Base-by-base conservation (phyloP, 441 rosid species). In the Erysimum cheiri region DNA sequence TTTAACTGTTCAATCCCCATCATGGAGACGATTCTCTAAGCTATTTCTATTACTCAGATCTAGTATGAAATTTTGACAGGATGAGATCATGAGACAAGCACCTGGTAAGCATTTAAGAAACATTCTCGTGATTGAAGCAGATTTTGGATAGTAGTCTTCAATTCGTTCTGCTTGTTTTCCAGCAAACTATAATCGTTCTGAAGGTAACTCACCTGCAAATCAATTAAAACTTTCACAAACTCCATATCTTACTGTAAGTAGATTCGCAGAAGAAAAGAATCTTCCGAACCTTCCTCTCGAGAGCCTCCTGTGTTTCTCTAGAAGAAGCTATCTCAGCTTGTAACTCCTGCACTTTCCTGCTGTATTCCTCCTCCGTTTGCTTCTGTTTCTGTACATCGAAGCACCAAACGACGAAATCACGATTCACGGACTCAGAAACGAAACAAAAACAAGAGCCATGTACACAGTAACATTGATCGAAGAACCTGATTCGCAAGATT, bases 21-120 rank as follows among this genome's bases (percentile, higher is more conserved):
- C 31, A 47, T 4, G 52, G n/a, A 47, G 39, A 47, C 46, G 60
- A 41, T 40, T 35, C 28, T 50, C 68, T 11, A 67, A 60, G 50
- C 5, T 60, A 58, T 32, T 6, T 43, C n/a, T 53, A 24, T 31
- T 8, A 60, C 50, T 26, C 31, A 29, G 33, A 22, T 2, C 11
- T 53, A 17, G 54, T 32, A 8, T 32, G 29, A 14, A 10, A 4
- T 14, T 44, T 28, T 49, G 49, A 50, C 1, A 35, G 8, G 31
- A 47, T 13, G 43, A 28, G 53, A 43, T 29, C 4, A 47, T 37
- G 60, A 59, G 44, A 57, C 39, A 73, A 68, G 60, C 57, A 89
- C 96, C 95, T 85, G 86, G 60, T 90, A 92, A 48, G 83, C 89
- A 47, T 84, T 83, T 11, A 90, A 28, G 73, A 92, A 90, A 65